Evolutionary conservation across 805 yeast species (phyloP), one percentile per base, ranked within the genome.

Genomic region (Jamesozyma rosinii): DNA sequence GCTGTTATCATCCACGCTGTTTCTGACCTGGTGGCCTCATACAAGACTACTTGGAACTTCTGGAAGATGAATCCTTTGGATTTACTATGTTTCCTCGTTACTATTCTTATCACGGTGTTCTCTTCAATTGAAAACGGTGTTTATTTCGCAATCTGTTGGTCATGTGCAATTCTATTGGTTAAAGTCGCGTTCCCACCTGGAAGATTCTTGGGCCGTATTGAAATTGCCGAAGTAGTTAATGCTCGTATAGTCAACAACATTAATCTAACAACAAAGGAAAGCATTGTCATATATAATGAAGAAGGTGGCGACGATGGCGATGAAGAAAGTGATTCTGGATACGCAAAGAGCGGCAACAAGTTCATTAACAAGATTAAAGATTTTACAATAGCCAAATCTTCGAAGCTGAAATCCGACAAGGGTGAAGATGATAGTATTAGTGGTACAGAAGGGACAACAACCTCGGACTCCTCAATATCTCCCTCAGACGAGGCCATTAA

Each of bases 1-100:
- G 96, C 96, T 1, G 78, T 89, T 50, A 89, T 89, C 51, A 89
- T 89, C 57, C 96, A 89, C 64, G 95, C 96, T 24, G 97, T 89
- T 17, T 75, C 85, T 41, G 96, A 88, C 64, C 74, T 89, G 62
- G 64, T 87, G 46, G 81, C 94, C 1, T 72, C 79, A 41, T 84
- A 77, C 61, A 72, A 71, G 52, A 75, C 81, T 21, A 74, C 88
- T 9, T 75, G 75, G 75, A 74, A 70, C 50, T 73, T 83, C 59
- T 89, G 85, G 81, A 73, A 70, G 49, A 74, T 82, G 44, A 66
- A 77, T 39, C 96, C 96, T 24, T 48, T 83, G 22, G 95, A 86
- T 63, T 75, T 72, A 55, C 69, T 79, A 20, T 81, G 86, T 43
- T 86, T 86, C 67, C 41, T 86, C 13, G 74, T 77, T 43, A 87